phyloP scores from a whole-genome alignment of 768 basidiomycete genomes.

The Leccinum subtestaceum region DNA sequence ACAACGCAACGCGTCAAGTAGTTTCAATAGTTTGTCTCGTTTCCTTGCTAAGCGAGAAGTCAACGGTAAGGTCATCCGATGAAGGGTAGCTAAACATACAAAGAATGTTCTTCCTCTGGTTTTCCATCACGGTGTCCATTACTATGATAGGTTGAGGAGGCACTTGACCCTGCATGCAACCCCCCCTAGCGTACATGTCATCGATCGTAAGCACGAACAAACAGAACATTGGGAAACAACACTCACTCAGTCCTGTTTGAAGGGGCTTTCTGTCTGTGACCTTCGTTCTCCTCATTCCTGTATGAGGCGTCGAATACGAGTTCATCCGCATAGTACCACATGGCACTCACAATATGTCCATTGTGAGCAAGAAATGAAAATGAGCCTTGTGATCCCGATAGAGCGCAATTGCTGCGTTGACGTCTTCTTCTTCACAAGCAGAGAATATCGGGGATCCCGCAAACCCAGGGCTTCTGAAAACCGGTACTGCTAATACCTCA shows the following conservation, averaged over 20 bases:
- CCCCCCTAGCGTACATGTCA: neutral
- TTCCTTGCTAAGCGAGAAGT: neutral
- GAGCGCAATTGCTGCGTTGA: neutral
- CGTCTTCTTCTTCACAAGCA: neutral
- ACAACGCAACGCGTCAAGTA: slow-evolving; percentile 1
- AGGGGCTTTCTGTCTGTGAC: neutral
- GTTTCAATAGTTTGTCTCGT: neutral
- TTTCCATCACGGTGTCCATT: neutral
- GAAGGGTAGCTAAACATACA: neutral
- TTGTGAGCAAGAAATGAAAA: slow-evolving; percentile 12
- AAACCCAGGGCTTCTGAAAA: neutral
- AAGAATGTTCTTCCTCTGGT: neutral
- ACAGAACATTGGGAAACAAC: no score
- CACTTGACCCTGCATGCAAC: neutral
- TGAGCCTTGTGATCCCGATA: slow-evolving; percentile 3
- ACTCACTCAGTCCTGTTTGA: neutral
- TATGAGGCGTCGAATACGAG: neutral
- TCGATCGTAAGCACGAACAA: neutral
- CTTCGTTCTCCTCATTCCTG: slow-evolving; percentile 1
- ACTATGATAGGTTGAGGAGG: neutral
- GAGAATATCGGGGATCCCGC: neutral
- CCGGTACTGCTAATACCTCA: neutral
- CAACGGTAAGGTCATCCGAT: neutral
- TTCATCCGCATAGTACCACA: neutral
- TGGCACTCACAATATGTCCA: slow-evolving; percentile 9